phyloP scores from a whole-genome alignment of 306 rosid species.

The Citrullus amarus region DNA sequence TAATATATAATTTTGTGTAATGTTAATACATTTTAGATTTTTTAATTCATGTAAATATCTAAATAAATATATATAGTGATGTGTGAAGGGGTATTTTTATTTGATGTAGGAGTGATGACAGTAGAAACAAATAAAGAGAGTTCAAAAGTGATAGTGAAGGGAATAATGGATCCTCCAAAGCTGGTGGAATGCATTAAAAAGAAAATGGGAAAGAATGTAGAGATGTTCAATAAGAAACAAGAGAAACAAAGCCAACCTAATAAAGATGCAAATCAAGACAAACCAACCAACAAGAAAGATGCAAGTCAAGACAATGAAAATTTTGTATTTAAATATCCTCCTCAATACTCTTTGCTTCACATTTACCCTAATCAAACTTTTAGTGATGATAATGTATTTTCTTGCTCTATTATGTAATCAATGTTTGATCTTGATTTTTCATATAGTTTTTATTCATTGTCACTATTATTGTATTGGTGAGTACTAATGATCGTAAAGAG shows the following conservation, averaged over 20 bases:
- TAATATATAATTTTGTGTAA: too few relatives aligned
- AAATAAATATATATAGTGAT: too few relatives aligned
- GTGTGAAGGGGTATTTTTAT: too few relatives aligned
- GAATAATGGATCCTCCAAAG: conserved; percentile 33
- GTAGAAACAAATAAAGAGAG: conserved; percentile 39
- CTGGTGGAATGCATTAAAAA: conserved; percentile 30
- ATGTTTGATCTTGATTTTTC: too few relatives aligned
- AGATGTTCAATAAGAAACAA: conserved; percentile 26
- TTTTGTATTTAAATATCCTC: conserved; percentile 25
- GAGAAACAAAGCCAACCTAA: not conserved
- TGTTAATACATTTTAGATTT: too few relatives aligned
- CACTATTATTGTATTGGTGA: too few relatives aligned
- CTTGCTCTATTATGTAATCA: conserved; percentile 60
- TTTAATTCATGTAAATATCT: too few relatives aligned
- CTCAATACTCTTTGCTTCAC: conserved; percentile 38
- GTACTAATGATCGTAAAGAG: too few relatives aligned
- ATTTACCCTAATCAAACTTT: conserved; percentile 37
- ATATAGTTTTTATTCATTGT: too few relatives aligned
- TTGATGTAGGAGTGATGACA: conserved; percentile 31
- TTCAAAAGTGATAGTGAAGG: conserved; percentile 46
- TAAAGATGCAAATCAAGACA: not conserved
- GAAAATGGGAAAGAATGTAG: conserved; percentile 43
- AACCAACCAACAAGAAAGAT: not conserved
- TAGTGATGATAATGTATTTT: conserved; percentile 57
- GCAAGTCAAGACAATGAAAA: not conserved